Percentiles rank a stretch among this genome's conserved stretches.
phyloP scores from a whole-genome alignment of 2,329 filamentous ascomycete species.

The Aspergillus fumigatiaffinis region DNA sequence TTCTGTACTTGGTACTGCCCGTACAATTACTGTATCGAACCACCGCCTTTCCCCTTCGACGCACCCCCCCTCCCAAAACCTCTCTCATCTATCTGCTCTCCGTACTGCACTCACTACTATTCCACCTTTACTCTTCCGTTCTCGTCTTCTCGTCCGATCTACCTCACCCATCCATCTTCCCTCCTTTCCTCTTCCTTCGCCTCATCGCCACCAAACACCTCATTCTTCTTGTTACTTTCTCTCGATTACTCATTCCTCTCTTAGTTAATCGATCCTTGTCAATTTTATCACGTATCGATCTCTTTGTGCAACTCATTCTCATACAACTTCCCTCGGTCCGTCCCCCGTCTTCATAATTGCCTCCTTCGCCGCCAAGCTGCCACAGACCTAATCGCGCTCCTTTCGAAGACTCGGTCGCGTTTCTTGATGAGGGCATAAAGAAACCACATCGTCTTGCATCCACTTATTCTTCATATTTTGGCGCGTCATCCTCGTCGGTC shows the following conservation, averaged over 20 bases:
- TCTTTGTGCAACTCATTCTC: background rate
- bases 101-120: constrained; percentile 9
- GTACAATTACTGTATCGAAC: constrained; percentile 1
- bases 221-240: constrained; percentile 11
- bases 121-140: constrained; percentile 7
- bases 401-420: background rate
- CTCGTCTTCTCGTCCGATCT: constrained; percentile 5
- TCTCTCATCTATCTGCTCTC: constrained; percentile 18
- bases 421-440: background rate
- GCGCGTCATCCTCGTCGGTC: background rate
- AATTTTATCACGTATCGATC: constrained; percentile 1
- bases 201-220: constrained; percentile 5
- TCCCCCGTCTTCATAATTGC: constrained; percentile 18
- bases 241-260: constrained; percentile 6
- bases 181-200: constrained; percentile 1
- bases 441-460: background rate
- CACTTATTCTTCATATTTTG: background rate
- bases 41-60: background rate
- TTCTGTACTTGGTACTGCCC: background rate
- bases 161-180: constrained; percentile 12
- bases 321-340: constrained; percentile 6
- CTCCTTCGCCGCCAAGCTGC: constrained; percentile 1
- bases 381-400: background rate
- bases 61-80: constrained; percentile 12
- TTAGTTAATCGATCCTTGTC: background rate